Percentiles rank a stretch among this genome's conserved stretches.
Evolutionary conservation across 2,329 filamentous ascomycete genomes (phyloP).

Genomic region (Stachybotrys chlorohalonatus): DNA sequence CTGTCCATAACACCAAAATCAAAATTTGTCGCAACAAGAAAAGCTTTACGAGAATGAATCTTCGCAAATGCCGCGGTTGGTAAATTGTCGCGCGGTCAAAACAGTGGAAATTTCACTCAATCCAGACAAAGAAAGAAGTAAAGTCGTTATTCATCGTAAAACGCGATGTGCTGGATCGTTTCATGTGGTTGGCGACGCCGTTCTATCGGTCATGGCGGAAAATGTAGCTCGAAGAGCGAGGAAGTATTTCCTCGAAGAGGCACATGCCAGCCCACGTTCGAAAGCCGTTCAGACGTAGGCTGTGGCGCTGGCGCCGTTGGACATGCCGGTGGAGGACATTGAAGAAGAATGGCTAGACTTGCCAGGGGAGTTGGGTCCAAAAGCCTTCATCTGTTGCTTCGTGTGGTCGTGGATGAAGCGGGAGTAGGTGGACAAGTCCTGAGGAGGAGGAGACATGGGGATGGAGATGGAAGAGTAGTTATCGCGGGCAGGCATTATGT

Average conservation of each 20-base stretch:
- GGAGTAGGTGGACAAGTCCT: conserved; percentile 46
- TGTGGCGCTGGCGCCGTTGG: conserved; percentile 16
- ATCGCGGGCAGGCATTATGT: conserved; percentile 29
- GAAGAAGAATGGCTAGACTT: background rate
- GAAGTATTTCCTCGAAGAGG: background rate
- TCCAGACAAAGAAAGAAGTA: too few relatives aligned
- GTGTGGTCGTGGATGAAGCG: conserved; percentile 56
- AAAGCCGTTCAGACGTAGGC: background rate
- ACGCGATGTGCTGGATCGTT: too few relatives aligned
- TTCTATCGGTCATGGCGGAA: too few relatives aligned
- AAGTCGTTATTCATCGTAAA: too few relatives aligned
- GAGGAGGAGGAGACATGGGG: conserved; percentile 27
- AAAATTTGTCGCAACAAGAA: background rate
- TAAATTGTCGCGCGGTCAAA: background rate
- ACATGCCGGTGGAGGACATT: conserved; percentile 3
- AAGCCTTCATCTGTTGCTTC: conserved; percentile 54
- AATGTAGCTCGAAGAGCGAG: too few relatives aligned
- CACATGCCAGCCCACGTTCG: too few relatives aligned
- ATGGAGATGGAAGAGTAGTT: conserved; percentile 22
- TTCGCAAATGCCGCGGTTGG: background rate
- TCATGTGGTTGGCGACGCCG: too few relatives aligned
- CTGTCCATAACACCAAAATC: background rate
- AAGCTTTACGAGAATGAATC: background rate
- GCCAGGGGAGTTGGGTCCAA: conserved; percentile 18
- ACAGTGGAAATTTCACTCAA: background rate